phyloP scores from a whole-genome alignment of 2,329 filamentous ascomycete species.

The Trichoderma sp. region DNA sequence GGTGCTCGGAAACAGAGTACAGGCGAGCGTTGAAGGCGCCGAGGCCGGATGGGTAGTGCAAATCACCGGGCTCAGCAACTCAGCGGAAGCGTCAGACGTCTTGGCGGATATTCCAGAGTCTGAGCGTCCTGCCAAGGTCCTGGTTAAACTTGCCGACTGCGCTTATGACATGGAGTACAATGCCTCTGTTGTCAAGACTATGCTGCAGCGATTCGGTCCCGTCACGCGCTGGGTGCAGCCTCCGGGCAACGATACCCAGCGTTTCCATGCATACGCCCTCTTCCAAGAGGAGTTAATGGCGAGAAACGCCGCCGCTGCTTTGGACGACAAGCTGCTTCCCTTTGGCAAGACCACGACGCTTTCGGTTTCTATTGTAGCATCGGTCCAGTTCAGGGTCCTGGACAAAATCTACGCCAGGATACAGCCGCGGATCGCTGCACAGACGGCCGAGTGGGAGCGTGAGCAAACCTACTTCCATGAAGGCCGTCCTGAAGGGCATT shows the following conservation, averaged over 20 bases:
- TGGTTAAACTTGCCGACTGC: slow-evolving; percentile 2
- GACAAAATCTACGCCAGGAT: slow-evolving; percentile 40
- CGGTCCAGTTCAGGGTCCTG: slow-evolving; percentile 45
- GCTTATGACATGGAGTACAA: slow-evolving; percentile 32
- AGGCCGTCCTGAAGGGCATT: background rate
- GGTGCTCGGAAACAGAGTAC: slow-evolving; percentile 1
- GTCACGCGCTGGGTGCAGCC: slow-evolving; percentile 42
- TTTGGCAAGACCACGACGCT: slow-evolving; percentile 41
- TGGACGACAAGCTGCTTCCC: slow-evolving; percentile 36
- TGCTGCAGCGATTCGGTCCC: slow-evolving; percentile 39
- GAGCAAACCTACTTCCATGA: background rate
- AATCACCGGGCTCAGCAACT: background rate
- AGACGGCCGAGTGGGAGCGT: background rate
- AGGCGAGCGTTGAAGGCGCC: background rate
- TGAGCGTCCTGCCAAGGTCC: background rate
- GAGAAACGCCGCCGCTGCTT: slow-evolving; percentile 31
- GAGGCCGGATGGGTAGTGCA: slow-evolving; percentile 2
- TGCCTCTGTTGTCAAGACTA: slow-evolving; percentile 35
- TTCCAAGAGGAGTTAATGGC: slow-evolving; percentile 46
- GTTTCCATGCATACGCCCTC: slow-evolving; percentile 44
- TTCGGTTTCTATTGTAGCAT: slow-evolving; percentile 42
- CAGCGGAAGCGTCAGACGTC: slow-evolving; percentile 3
- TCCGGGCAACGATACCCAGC: slow-evolving; percentile 35
- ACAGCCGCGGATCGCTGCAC: slow-evolving; percentile 35
- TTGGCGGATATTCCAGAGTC: background rate